phyloP scores from a whole-genome alignment of 106 monocot species.

The Amphibolis antarctica region DNA sequence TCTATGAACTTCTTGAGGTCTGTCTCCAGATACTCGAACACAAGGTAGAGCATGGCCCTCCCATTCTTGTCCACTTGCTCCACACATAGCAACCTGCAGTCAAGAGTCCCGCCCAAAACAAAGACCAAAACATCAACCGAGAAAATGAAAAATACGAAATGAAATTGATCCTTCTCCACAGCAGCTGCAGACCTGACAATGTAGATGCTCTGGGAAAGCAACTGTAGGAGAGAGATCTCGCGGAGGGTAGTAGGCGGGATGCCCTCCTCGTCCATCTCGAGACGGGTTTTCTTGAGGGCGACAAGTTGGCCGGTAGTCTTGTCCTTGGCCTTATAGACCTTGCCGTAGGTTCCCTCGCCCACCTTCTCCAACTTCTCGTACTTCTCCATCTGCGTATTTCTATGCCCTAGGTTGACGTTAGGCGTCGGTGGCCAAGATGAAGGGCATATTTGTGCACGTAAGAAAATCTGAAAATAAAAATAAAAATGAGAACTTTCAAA shows the following conservation, averaged over 20 bases:
- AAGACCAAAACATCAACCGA: no score
- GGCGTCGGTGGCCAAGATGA: no score
- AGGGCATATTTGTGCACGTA: no score
- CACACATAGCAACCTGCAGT: conserved; percentile 54
- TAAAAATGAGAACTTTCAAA: no score
- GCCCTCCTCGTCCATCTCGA: conserved; percentile 97
- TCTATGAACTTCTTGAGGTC: conserved; percentile 87
- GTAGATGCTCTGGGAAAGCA: conserved; percentile 86
- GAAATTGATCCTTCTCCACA: not conserved
- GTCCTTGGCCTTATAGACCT: conserved; percentile 97
- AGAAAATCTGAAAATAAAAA: no score
- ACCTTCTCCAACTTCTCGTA: conserved; percentile 99
- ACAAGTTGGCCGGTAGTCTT: conserved; percentile 80
- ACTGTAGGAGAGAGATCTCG: conserved; percentile 88
- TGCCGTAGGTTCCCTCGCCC: conserved; percentile 98
- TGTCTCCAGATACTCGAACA: conserved; percentile 27
- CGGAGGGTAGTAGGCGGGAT: conserved; percentile 96
- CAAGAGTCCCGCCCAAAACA: not conserved
- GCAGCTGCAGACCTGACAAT: conserved; percentile 45
- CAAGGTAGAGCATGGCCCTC: conserved; percentile 78
- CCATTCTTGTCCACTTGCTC: conserved; percentile 86
- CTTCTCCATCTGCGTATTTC: conserved; percentile 50
- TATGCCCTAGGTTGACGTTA: no score
- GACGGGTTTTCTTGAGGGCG: conserved; percentile 94
- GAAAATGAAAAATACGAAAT: no score